Evolutionary conservation across 2,329 filamentous ascomycete genomes (phyloP).

Genomic region (Botrytis deweyae): DNA sequence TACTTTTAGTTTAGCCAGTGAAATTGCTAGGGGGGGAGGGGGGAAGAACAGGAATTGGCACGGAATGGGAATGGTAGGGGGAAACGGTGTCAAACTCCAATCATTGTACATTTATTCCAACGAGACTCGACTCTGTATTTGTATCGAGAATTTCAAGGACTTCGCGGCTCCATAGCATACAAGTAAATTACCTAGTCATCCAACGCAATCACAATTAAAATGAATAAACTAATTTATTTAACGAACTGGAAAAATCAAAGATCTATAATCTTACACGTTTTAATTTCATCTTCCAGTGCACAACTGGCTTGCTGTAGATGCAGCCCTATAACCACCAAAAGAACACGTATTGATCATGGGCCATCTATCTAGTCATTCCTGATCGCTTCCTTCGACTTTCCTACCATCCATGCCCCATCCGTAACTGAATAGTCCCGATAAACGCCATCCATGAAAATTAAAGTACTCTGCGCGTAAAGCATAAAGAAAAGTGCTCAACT

Average conservation of each 20-base stretch:
- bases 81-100: background rate
- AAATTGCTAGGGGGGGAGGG: background rate
- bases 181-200: background rate
- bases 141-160: background rate
- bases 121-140: conserved; percentile 7
- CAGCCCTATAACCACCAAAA: conserved; percentile 9
- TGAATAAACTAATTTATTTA: background rate
- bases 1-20: conserved; percentile 4
- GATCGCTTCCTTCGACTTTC: conserved; percentile 7
- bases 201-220: conserved; percentile 8
- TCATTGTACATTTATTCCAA: background rate
- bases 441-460: conserved; percentile 22
- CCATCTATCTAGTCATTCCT: conserved; percentile 14
- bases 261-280: conserved; percentile 23
- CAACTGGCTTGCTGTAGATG: background rate
- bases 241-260: conserved; percentile 18
- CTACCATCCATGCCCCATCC: conserved; percentile 12
- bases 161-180: background rate
- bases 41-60: background rate
- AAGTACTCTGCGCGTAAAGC: conserved; percentile 12
- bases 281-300: background rate
- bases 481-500: conserved; percentile 4
- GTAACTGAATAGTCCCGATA: background rate
- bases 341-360: conserved; percentile 13
- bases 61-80: background rate